Evolutionary conservation across 768 basidiomycete genomes (phyloP), one percentile per base, ranked within the genome.

Genomic region (Russula vinacea): DNA sequence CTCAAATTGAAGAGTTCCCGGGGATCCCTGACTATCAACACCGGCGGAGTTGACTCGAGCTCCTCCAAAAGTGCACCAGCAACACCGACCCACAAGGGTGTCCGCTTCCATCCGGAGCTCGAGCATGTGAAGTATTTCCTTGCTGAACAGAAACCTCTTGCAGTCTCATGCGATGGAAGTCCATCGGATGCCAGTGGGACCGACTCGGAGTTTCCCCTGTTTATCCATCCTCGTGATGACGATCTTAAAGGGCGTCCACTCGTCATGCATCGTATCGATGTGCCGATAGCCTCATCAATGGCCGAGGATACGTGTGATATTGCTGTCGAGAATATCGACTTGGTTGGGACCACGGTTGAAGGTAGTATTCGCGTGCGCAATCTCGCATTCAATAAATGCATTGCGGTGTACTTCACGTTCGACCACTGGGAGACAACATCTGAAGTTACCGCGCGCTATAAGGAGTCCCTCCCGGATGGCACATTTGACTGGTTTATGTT

Each of bases 341-440:
- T 91, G 42, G 76, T 80, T 64, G 78, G 78, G 37, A 76, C 76
- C 37, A 79, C 78, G 62, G 81, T 98, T 57, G 74, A 80, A n/a
- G 96, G 96, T 26, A 79, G 78, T 44, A 82, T 93, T 50, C 83
- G 85, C 54, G 90, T 96, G 62, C 82, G 86, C 70, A 98, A 98
- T 73, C 72, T 98, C 56, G 84, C 92, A 7, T 98, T 85, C 76
- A 80, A 89, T 71, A 98, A 98, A 77, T 83, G 84, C 79, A 81
- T 98, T 57, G 88, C 86, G 8, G 84, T 94, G 29, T 85, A 95
- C 32, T 98, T 97, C 75, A 98, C 96, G 2, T 83, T 95, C 69
- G 96, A 98, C 73, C 81, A 79, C 68, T 98, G 96, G 96, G 91
- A 93, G 74, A 99, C 96, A 53, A 94, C 92, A 62, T 90, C 88